These are phyloP conservation scores for Epithele typhae DNA, from an alignment of 768 basidiomycete genomes.

Conservation along the genomic window DNA sequence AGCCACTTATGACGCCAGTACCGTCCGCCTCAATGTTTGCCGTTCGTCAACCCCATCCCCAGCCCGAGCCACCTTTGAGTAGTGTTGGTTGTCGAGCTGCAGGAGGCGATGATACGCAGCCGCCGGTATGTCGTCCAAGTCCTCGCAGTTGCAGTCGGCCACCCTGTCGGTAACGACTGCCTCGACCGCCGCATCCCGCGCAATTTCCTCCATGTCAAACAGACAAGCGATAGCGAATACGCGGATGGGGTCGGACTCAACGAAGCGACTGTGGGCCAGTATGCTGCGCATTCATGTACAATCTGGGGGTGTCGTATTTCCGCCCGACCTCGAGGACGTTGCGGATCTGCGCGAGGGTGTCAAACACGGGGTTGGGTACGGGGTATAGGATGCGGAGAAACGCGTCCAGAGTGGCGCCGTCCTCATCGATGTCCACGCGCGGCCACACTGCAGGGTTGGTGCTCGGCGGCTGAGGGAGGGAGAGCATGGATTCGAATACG, in stretches of 20 bases:
- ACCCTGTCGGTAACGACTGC: slow-evolving; percentile 38
- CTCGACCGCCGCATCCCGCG: slow-evolving; percentile 16
- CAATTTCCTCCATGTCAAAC: slow-evolving; percentile 2
- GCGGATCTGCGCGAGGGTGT: slow-evolving; percentile 1
- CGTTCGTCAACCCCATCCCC: no score
- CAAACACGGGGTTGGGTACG: slow-evolving; percentile 3
- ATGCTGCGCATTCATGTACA: slow-evolving; percentile 4
- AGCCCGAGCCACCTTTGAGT: neutral
- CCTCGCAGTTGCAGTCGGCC: neutral
- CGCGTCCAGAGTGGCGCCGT: slow-evolving; percentile 11
- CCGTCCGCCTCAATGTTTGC: no score
- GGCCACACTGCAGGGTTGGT: no score
- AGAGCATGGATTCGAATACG: slow-evolving; percentile 54
- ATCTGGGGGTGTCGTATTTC: slow-evolving; percentile 14
- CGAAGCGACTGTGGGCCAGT: slow-evolving; percentile 5
- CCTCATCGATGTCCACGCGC: slow-evolving; percentile 7
- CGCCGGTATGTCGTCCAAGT: slow-evolving; percentile 7
- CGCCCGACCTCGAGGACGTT: slow-evolving; percentile 12
- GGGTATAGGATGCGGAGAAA: slow-evolving; percentile 19
- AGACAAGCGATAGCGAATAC: slow-evolving; percentile 6
- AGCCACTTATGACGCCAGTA: no score
- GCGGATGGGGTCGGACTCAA: slow-evolving; percentile 32
- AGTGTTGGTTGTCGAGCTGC: neutral
- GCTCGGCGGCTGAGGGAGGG: slow-evolving; percentile 49
- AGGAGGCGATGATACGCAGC: slow-evolving; percentile 10